A percentile compares a stretch with the other conserved stretches of the same genome.
These are phyloP conservation scores for Cyclostephanos invisitatus DNA, from an alignment of 108 stramenopile genomes.

Conservation along the genomic window DNA sequence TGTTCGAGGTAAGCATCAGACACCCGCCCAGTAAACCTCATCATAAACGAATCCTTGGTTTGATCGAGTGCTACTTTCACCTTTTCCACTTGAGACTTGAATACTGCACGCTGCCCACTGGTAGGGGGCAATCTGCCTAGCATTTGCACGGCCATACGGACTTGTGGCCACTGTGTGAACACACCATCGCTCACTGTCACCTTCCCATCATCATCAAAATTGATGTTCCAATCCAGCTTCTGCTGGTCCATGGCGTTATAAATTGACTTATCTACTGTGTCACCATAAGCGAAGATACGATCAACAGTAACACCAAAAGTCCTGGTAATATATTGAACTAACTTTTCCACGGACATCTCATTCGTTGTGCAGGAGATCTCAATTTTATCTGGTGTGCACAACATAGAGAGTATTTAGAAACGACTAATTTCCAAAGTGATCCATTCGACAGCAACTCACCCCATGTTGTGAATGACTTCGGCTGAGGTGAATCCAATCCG, in stretches of 20 bases:
- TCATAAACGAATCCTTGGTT: slow-evolving; percentile 51
- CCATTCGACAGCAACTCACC: slow-evolving; percentile 5
- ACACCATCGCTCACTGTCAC: slow-evolving; percentile 56
- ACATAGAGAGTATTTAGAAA: not conserved
- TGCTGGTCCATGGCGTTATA: slow-evolving; percentile 54
- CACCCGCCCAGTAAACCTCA: slow-evolving; percentile 46
- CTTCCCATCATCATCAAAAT: slow-evolving; percentile 55
- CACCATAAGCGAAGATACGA: slow-evolving; percentile 54
- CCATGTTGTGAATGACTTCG: slow-evolving; percentile 58
- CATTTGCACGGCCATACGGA: slow-evolving; percentile 65
- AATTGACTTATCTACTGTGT: slow-evolving; percentile 48
- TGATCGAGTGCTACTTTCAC: slow-evolving; percentile 56
- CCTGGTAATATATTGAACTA: slow-evolving; percentile 48
- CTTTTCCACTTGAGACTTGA: slow-evolving; percentile 55
- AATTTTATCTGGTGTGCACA: slow-evolving; percentile 33
- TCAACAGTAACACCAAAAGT: slow-evolving; percentile 53
- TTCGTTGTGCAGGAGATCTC: slow-evolving; percentile 43
- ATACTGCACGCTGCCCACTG: slow-evolving; percentile 60
- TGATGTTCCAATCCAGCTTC: slow-evolving; percentile 57
- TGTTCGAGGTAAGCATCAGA: slow-evolving; percentile 48
- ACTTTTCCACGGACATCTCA: slow-evolving; percentile 56
- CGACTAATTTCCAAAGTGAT: not conserved
- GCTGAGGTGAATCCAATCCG: slow-evolving; percentile 45
- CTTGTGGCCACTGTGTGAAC: slow-evolving; percentile 60
- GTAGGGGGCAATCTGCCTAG: slow-evolving; percentile 51